Evolutionary conservation across 2,329 filamentous ascomycete genomes (phyloP), one percentile per base, ranked within the genome.

Genomic region (Eutypella sp.): DNA sequence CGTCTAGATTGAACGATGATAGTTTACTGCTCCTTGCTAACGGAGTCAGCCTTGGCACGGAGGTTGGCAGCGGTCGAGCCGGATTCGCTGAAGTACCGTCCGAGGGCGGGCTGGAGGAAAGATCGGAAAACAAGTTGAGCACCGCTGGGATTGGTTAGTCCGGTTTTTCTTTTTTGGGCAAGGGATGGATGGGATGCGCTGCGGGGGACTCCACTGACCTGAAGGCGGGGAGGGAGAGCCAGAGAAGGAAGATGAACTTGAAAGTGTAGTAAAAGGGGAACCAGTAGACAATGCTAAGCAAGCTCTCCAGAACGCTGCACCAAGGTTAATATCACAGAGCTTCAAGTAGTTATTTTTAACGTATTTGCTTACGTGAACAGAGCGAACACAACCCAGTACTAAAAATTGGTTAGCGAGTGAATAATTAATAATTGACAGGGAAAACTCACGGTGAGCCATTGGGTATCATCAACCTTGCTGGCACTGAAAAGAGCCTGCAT

Each of bases 191-290:
- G 19, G 11, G n/a, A 39, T 39, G 36, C 20, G 36, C 36, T 13
- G 13, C 20, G 47, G 27, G 41, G 45, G 47, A 33, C n/a, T 37
- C 16, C 46, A 75, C 85, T 67, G 85, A 96, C 92, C 78, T 78
- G 77, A 95, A 96, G 70, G 88, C 81, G 69, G 93, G 93, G 63
- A 99, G 89, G 60, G 92, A 84, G 75, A 99, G 90, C 93, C 93
- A 99, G 68, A 99, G 84, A 62, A 97, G 80, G 69, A 97, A 87
- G 66, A 95, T 76, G 67, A 99, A 96, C 82, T 99, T 99, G 87
- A 99, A 97, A 67, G 91, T 92, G 74, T 89, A 99, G 86, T 99
- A 99, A 78, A 99, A 99, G 66, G 93, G 87, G 77, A 95, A 89
- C 88, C 88, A 95, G 80, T 93, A 93, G 53, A 92, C 87, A 53